Base-by-base conservation (phyloP, 2,329 filamentous ascomycete genomes). In the Colletotrichum siamense region DNA sequence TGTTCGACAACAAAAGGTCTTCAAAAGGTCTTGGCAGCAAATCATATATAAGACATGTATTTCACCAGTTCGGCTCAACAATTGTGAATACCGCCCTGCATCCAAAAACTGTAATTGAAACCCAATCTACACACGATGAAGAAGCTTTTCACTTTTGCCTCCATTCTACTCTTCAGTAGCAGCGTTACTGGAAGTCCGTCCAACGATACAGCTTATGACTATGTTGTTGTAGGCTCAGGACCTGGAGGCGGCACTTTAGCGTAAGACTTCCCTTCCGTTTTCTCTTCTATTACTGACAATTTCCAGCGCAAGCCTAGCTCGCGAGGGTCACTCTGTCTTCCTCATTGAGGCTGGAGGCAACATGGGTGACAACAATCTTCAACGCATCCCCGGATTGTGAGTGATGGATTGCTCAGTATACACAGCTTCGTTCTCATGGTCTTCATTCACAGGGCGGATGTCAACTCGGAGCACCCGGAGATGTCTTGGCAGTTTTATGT, bases 281-380 rank as follows among this genome's bases (percentile, higher is more conserved):
- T 13, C 15, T 1, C 2, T 24, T 16, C n/a, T 13, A 0, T 34
- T 69, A 22, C 59, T 36, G 4, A 15, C 22, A 5, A 16, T 34
- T 10, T 34, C 5, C 59, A 36, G 65, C 6, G 36, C 26, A 57
- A 74, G 63, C 32, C 34, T 74, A 1, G 71, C 71, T 10, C 5
- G 22, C 9, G 36, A 44, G n/a, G 71, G 71, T 12, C 22, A 70
- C 24, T 63, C 57, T 18, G 76, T 75, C 12, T 78, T 79, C 32
- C 64, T 79, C 5, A 73, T 79, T n/a, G 78, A 79, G 57, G 78
- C 78, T 9, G 78, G 78, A 12, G 73, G 63, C 6, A 71, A 79
- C 8, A 77, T 81, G 30, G 77, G 71, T 8, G 80, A 83, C 66
- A 81, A 83, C 69, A 76, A 78, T 34, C 79, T 80, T 24, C 84